Evolutionary conservation across 164 flowering plant species (phyloP).

Genomic region (Paratinospora sagittata): DNA sequence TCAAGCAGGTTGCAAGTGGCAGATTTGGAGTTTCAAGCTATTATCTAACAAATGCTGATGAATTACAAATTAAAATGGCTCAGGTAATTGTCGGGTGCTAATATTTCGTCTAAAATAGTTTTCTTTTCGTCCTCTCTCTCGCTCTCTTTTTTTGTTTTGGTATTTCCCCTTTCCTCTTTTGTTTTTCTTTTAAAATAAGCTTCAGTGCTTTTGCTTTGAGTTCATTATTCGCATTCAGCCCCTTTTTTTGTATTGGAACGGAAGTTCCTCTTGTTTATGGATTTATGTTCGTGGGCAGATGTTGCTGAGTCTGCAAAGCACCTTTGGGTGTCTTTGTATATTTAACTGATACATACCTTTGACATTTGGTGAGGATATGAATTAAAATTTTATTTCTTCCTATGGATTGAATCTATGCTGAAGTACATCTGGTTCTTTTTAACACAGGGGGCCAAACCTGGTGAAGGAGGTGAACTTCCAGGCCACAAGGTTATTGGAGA

Average conservation of each 20-base stretch:
- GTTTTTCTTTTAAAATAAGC: neutral
- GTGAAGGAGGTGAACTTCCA: constrained; percentile 99
- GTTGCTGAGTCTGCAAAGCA: constrained; percentile 64
- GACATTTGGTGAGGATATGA: constrained; percentile 53
- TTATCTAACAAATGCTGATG: constrained; percentile 95
- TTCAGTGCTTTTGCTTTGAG: neutral
- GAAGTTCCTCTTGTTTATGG: constrained; percentile 50
- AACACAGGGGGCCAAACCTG: constrained; percentile 98
- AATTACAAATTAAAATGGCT: constrained; percentile 98
- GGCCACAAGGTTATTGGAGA: constrained; percentile 99
- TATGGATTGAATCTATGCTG: constrained; percentile 9
- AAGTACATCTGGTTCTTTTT: constrained; percentile 13
- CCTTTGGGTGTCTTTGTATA: constrained; percentile 60
- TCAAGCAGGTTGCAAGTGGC: constrained; percentile 99
- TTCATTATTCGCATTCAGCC: constrained; percentile 16
- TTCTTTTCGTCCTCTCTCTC: neutral
- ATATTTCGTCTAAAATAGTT: neutral
- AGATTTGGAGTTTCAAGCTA: constrained; percentile 98
- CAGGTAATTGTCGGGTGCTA: constrained; percentile 52
- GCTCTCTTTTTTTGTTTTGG: too few relatives aligned
- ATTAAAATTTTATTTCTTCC: constrained; percentile 16
- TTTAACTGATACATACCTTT: constrained; percentile 49
- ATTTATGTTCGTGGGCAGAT: constrained; percentile 63
- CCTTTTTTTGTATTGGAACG: constrained; percentile 30
- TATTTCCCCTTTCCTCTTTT: neutral